Evolutionary conservation across 2,329 filamentous ascomycete species (phyloP).

Genomic region (Tolypocladium ovalisporum): DNA sequence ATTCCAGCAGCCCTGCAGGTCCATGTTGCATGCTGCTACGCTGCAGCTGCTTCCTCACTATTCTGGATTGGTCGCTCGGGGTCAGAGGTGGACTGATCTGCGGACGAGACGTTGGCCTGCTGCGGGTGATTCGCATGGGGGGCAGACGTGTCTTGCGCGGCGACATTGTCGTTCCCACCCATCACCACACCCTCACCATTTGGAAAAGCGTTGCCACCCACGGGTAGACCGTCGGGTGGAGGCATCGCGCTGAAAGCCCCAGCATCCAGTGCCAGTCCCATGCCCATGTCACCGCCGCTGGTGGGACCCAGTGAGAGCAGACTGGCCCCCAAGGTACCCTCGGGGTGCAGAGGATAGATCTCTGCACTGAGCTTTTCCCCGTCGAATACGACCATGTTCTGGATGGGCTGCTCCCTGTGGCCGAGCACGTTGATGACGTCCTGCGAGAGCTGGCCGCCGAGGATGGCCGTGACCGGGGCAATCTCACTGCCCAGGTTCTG

Average conservation of each 20-base stretch:
- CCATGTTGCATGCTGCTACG: neutral
- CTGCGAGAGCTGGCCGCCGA: conserved; percentile 85
- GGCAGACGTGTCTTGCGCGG: neutral
- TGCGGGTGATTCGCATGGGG: neutral
- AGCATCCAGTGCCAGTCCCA: conserved; percentile 9
- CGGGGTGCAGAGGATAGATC: conserved; percentile 73
- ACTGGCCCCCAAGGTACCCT: conserved; percentile 39
- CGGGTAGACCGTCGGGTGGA: neutral
- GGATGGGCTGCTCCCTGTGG: conserved; percentile 83
- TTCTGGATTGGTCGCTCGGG: neutral
- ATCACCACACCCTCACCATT: neutral
- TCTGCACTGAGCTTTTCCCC: conserved; percentile 68
- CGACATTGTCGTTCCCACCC: neutral
- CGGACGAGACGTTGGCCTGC: neutral
- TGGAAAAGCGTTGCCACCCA: neutral
- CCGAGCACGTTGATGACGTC: conserved; percentile 96
- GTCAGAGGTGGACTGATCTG: neutral
- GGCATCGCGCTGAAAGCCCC: conserved; percentile 1
- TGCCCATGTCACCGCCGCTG: conserved; percentile 11
- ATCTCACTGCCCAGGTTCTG: conserved; percentile 79
- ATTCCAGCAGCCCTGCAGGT: neutral
- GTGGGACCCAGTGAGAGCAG: conserved; percentile 27
- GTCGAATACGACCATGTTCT: conserved; percentile 90
- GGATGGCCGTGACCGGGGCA: conserved; percentile 74
- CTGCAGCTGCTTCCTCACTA: neutral